A percentile compares a stretch with the other conserved stretches of the same genome.
Conservation (phyloP, 257 asterid genomes). For the Nicotiana tabacum region DNA sequence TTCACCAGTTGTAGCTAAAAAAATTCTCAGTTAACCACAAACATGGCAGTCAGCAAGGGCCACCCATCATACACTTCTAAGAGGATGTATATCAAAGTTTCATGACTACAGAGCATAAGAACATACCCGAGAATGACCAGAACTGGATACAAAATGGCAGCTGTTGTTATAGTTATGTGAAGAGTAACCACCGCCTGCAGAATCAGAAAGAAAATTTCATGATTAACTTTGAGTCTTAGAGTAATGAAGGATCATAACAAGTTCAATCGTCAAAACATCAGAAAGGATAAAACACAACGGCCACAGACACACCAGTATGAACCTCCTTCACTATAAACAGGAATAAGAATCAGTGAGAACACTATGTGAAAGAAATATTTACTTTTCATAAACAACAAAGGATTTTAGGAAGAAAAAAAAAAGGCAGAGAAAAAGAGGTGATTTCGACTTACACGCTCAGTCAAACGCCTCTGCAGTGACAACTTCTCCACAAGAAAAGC, state of each 20-base stretch:
- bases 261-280: not conserved
- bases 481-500: constrained; percentile 79
- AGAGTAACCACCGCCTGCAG: constrained; percentile 71
- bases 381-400: not conserved
- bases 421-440: constrained; percentile 1
- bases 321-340: not conserved
- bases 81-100: constrained; percentile 9
- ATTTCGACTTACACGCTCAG: constrained; percentile 59
- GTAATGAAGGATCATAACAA: not conserved
- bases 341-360: not conserved
- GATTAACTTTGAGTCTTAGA: not conserved
- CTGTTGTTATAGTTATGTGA: constrained; percentile 61
- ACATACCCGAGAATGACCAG: constrained; percentile 80
- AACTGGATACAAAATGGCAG: constrained; percentile 70
- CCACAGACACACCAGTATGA: not conserved
- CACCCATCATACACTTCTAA: not conserved
- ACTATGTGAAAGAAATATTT: not conserved
- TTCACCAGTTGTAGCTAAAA: not conserved
- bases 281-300: not conserved
- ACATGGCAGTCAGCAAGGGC: not conserved
- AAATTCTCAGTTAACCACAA: not conserved
- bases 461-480: constrained; percentile 45
- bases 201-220: not conserved
- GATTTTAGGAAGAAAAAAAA: not conserved
- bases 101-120: not conserved